phyloP scores from a whole-genome alignment of 441 rosid genomes.

The Adansonia rubrostipa region DNA sequence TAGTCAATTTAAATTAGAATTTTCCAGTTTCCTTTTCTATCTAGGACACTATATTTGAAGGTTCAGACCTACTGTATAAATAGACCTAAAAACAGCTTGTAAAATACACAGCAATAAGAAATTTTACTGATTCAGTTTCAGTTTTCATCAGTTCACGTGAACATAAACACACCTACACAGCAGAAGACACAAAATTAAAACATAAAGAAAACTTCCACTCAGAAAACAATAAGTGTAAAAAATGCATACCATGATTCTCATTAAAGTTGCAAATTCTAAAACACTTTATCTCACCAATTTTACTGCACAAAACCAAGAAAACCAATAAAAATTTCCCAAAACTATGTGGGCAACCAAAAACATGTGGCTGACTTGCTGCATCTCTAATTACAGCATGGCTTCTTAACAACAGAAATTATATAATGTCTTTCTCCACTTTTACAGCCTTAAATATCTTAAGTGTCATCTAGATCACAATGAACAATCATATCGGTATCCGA shows the following conservation, averaged over 20 bases:
- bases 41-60: no score
- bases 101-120: no score
- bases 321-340: not conserved
- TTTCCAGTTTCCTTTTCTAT: no score
- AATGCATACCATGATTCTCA: not conserved
- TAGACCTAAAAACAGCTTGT: no score
- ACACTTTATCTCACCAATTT: not conserved
- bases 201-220: constrained; percentile 6
- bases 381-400: not conserved
- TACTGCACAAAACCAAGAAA: not conserved
- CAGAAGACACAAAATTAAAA: constrained; percentile 5
- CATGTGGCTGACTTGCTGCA: not conserved
- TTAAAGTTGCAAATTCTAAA: not conserved
- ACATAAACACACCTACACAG: not conserved
- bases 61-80: no score
- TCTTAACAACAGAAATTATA: not conserved
- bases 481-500: not conserved
- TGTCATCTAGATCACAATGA: no score
- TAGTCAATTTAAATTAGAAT: no score
- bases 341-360: not conserved
- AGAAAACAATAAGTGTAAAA: not conserved
- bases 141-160: no score
- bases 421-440: not conserved
- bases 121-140: no score
- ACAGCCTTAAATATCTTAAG: not conserved